Evolutionary conservation across 2,329 filamentous ascomycete species (phyloP), one percentile per base, ranked within the genome.

Genomic region (Blastomyces gilchristii): DNA sequence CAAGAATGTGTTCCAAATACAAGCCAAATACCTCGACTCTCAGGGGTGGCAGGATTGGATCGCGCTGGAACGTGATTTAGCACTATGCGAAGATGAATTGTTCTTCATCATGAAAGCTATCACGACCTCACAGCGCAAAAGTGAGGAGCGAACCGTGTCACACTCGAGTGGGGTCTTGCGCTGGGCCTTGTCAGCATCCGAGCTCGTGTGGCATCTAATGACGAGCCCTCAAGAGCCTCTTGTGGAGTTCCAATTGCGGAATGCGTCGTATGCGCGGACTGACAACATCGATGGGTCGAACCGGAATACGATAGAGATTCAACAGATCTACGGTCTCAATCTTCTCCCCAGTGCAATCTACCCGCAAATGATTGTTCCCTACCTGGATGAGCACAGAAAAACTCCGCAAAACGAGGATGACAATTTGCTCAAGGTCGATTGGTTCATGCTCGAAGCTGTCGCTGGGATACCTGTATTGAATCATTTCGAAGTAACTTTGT

Each of bases 41-140:
- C 86, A 89, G 71, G 92, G 92, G 16, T 97, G 93, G 92, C 86
- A 94, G 71, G 93, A 97, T 72, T 85, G 91, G 43, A 81, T 97
- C 64, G 79, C 87, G n/a, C 82, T 99, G 53, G 94, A 99, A 72
- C 87, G 89, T 60, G 94, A 99, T 72, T 80, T 99, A 60, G 85
- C 90, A 11, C 86, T 86, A 25, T 97, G 91, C 71, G 94, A 97
- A 74, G 94, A 99, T 70, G 95, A 99, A 75, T 78, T 99, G 9
- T 99, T 99, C 81, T 99, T 99, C 78, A 89, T 99, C 80, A 97
- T 99, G 94, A 97, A 99, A 71, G 95, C 94, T 49, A 99, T 99
- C 73, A 99, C 94, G 1, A 95, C 91, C 2, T 95, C 93, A 5
- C 94, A 99, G 75, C 83, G 91, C 64, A 94, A 92, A 72, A 87